Conservation (phyloP, 768 basidiomycete genomes). For the Lyophyllum semitale region DNA sequence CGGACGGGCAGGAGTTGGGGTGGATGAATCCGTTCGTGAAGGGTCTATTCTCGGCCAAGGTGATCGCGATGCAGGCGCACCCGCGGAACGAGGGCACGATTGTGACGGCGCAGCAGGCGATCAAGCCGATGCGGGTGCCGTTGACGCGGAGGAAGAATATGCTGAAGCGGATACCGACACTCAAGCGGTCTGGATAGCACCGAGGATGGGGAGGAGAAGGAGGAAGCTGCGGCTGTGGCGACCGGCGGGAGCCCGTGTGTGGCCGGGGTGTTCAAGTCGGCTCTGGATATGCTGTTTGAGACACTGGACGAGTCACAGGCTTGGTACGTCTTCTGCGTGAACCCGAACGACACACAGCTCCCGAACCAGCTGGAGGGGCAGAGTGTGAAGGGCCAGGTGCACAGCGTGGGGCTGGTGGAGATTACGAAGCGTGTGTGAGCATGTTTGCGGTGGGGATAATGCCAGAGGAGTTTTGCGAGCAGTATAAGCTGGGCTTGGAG, state of each 20-base stretch:
- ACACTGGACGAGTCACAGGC: slow-evolving; percentile 87
- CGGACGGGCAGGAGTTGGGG: slow-evolving; percentile 66
- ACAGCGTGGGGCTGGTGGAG: slow-evolving; percentile 77
- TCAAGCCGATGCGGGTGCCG: slow-evolving; percentile 93
- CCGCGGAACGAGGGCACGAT: slow-evolving; percentile 94
- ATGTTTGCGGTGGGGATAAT: slow-evolving; percentile 86
- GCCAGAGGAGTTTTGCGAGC: slow-evolving; percentile 80
- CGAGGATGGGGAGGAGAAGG: slow-evolving; percentile 56
- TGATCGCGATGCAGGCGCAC: slow-evolving; percentile 90
- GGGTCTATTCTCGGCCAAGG: slow-evolving; percentile 83
- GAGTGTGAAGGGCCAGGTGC: slow-evolving; percentile 89
- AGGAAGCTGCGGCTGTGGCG: slow-evolving; percentile 24
- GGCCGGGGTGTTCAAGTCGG: slow-evolving; percentile 84
- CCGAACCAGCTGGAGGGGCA: slow-evolving; percentile 93
- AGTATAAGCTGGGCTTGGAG: slow-evolving; percentile 73
- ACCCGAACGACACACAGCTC: slow-evolving; percentile 93
- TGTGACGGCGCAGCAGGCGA: slow-evolving; percentile 89
- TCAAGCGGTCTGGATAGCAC: slow-evolving; percentile 45
- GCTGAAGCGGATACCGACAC: slow-evolving; percentile 59
- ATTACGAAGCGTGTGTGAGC: slow-evolving; percentile 67
- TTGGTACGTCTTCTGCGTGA: slow-evolving; percentile 92
- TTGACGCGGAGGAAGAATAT: slow-evolving; percentile 84
- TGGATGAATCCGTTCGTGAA: slow-evolving; percentile 92
- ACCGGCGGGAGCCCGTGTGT: slow-evolving; percentile 68
- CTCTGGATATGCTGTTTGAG: slow-evolving; percentile 83